phyloP scores from a whole-genome alignment of 1,284 basidiomycete genomes.

The Filobasidium uniguttulatum region DNA sequence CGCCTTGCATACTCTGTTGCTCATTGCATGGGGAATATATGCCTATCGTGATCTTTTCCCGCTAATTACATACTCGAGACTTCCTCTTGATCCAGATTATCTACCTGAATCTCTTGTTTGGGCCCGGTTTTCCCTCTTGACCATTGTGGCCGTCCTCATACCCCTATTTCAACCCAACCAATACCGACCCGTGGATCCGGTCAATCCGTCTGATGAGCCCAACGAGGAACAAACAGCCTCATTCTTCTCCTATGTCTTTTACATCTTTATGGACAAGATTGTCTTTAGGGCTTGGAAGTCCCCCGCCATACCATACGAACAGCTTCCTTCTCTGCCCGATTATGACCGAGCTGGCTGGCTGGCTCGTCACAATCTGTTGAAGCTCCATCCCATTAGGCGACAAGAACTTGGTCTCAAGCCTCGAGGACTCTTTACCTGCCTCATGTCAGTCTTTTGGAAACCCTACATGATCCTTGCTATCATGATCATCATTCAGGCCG shows the following conservation, averaged over 20 bases:
- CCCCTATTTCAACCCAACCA: slow-evolving; percentile 42
- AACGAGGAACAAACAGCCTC: slow-evolving; percentile 57
- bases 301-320: slow-evolving; percentile 30
- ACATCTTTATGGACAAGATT: slow-evolving; percentile 47
- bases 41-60: slow-evolving; percentile 54
- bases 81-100: slow-evolving; percentile 38
- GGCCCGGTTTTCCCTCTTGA: slow-evolving; percentile 35
- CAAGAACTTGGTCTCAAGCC: slow-evolving; percentile 22
- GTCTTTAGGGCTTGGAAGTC: slow-evolving; percentile 37
- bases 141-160: slow-evolving; percentile 38
- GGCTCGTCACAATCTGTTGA: slow-evolving; percentile 29
- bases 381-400: slow-evolving; percentile 32
- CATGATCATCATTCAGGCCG: slow-evolving; percentile 25
- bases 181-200: neutral
- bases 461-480: slow-evolving; percentile 21
- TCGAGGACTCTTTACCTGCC: slow-evolving; percentile 22
- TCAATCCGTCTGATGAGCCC: slow-evolving; percentile 19
- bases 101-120: slow-evolving; percentile 36
- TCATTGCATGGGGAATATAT: slow-evolving; percentile 41
- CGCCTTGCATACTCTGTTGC: slow-evolving; percentile 35
- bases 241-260: slow-evolving; percentile 45
- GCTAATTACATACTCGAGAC: slow-evolving; percentile 42
- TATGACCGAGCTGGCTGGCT: slow-evolving; percentile 43
- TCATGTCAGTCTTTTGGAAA: slow-evolving; percentile 23
- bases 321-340: slow-evolving; percentile 46